Conservation (phyloP, 345 rosid genomes). For the Clarkia xantiana region DNA sequence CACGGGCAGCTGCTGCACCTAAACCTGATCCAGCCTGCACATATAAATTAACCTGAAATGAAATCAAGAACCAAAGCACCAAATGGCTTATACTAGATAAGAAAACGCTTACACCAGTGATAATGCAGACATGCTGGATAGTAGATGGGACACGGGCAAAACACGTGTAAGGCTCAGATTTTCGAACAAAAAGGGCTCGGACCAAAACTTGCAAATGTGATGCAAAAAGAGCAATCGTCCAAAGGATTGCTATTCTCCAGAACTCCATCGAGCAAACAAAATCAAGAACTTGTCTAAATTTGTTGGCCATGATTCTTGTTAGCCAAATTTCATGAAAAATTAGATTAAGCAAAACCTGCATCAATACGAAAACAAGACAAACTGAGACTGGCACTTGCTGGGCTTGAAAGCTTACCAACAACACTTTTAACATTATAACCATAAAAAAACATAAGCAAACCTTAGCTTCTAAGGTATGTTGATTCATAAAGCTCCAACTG, state of each 20-base stretch:
- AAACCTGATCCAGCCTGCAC: conserved; percentile 76
- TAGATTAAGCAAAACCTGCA: too few relatives aligned
- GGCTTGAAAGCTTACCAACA: too few relatives aligned
- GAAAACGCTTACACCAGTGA: conserved; percentile 53
- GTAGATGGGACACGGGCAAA: conserved; percentile 13
- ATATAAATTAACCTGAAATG: conserved; percentile 4
- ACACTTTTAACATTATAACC: too few relatives aligned
- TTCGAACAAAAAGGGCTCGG: conserved; percentile 18
- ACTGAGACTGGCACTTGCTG: too few relatives aligned
- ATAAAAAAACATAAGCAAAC: too few relatives aligned
- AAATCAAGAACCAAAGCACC: not conserved
- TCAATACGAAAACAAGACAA: too few relatives aligned
- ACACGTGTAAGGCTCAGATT: conserved; percentile 18
- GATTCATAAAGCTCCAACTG: too few relatives aligned
- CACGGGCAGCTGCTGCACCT: conserved; percentile 63
- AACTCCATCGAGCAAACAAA: conserved; percentile 35
- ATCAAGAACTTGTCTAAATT: conserved; percentile 21
- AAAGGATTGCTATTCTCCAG: conserved; percentile 68
- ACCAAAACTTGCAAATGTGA: conserved; percentile 42
- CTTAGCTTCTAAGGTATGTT: too few relatives aligned
- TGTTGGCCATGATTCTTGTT: conserved; percentile 10
- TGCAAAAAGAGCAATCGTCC: conserved; percentile 37
- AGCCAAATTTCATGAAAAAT: too few relatives aligned
- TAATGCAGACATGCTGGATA: conserved; percentile 42
- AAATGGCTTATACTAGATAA: not conserved